These are phyloP conservation scores for Pilatotrama ljubarskyi DNA, from an alignment of 768 basidiomycete species.

Conservation along the genomic window DNA sequence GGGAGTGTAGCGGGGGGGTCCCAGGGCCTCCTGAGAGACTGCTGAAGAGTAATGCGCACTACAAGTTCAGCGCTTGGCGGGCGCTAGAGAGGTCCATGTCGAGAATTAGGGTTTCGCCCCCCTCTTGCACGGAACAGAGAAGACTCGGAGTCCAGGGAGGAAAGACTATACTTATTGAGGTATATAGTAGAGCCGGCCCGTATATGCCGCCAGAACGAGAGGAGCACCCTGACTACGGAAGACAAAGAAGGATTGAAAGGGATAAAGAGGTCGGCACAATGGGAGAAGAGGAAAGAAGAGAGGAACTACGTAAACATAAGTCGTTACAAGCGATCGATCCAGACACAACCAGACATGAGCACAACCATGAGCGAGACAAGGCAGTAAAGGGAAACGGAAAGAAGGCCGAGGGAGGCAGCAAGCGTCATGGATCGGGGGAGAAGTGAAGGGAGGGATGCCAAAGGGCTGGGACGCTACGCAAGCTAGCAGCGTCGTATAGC, in stretches of 20 bases:
- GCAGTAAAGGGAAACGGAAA: neutral
- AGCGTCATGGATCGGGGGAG: conserved; percentile 15
- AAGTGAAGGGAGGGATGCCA: neutral
- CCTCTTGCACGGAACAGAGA: neutral
- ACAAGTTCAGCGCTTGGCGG: too few species aligned
- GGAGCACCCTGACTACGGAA: conserved; percentile 14
- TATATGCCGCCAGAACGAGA: conserved; percentile 17
- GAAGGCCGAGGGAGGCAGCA: conserved; percentile 3
- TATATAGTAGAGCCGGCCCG: conserved; percentile 12
- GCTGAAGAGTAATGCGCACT: too few species aligned
- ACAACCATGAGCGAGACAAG: conserved; percentile 18
- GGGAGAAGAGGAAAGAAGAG: neutral
- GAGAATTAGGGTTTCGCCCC: too few species aligned
- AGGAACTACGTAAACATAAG: conserved; percentile 1
- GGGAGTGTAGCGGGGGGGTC: too few species aligned
- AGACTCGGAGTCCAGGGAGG: neutral
- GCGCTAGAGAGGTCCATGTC: too few species aligned
- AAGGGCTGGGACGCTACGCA: neutral
- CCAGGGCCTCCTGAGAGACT: too few species aligned
- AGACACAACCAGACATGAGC: conserved; percentile 24
- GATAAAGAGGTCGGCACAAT: conserved; percentile 10
- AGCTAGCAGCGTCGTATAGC: neutral
- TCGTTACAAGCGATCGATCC: conserved; percentile 19
- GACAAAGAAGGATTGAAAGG: neutral
- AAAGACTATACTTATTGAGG: conserved; percentile 12